Evolutionary conservation across 2,329 filamentous ascomycete genomes (phyloP).

Genomic region (Colletotrichum caudatum): DNA sequence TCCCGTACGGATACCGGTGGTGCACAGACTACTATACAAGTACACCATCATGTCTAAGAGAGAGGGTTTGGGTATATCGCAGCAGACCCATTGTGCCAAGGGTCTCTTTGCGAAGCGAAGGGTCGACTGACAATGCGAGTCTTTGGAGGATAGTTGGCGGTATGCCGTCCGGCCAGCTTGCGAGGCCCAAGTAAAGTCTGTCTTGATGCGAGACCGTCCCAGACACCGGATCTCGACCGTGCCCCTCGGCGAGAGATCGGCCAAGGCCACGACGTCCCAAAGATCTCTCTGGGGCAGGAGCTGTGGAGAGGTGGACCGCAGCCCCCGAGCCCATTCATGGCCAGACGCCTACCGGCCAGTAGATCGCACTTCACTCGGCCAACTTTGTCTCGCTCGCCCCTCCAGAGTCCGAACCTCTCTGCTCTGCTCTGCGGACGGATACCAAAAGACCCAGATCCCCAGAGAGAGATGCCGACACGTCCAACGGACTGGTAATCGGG

Average conservation of each 20-base stretch:
- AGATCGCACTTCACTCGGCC: not conserved
- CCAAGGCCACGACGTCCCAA: slow-evolving; percentile 29
- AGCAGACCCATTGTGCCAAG: not conserved
- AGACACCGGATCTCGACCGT: slow-evolving; percentile 14
- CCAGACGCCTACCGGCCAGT: not conserved
- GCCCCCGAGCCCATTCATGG: not conserved
- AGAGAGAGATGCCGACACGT: slow-evolving; percentile 2
- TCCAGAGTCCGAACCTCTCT: slow-evolving; percentile 12
- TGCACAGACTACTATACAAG: not conserved
- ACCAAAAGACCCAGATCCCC: slow-evolving; percentile 3
- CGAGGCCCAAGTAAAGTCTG: slow-evolving; percentile 2
- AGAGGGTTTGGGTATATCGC: not conserved
- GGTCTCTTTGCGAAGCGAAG: not conserved
- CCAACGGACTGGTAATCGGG: slow-evolving; percentile 12
- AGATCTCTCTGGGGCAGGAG: slow-evolving; percentile 28
- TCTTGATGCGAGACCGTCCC: slow-evolving; percentile 15
- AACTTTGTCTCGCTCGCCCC: slow-evolving; percentile 13
- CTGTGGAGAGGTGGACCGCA: slow-evolving; percentile 25
- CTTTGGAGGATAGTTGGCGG: not conserved
- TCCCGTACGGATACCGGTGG: slow-evolving; percentile 2
- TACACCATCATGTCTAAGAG: not conserved
- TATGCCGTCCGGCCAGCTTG: slow-evolving; percentile 7
- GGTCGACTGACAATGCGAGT: not conserved
- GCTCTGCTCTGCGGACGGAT: slow-evolving; percentile 8
- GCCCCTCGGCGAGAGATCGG: slow-evolving; percentile 14